Percentiles rank a stretch among this genome's conserved stretches.
Evolutionary conservation across 768 basidiomycete genomes (phyloP).

Genomic region (Tylopilus sp.): DNA sequence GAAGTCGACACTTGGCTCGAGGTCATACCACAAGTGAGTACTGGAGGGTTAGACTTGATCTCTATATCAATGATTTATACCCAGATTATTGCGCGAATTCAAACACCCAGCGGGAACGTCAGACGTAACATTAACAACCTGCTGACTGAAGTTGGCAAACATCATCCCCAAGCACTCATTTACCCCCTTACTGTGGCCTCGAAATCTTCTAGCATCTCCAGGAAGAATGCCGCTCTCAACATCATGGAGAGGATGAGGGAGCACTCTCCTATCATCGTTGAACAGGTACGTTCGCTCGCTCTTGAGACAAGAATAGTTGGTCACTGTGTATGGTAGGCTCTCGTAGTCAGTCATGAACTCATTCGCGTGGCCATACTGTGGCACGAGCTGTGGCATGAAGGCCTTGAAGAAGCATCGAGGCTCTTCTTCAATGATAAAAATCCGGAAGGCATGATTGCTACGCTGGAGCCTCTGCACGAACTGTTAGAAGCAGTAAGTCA

Average conservation of each 20-base stretch:
- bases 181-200: conserved; percentile 96
- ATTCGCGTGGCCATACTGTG: conserved; percentile 97
- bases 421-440: conserved; percentile 97
- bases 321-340: conserved; percentile 46
- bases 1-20: conserved; percentile 98
- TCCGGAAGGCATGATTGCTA: conserved; percentile 94
- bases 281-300: conserved; percentile 54
- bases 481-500: conserved; percentile 77
- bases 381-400: conserved; percentile 99
- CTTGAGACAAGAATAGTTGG: not conserved
- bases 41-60: not conserved
- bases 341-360: conserved; percentile 87
- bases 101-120: conserved; percentile 86
- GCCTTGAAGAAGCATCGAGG: conserved; percentile 94
- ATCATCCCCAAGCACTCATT: conserved; percentile 95
- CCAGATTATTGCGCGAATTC: conserved; percentile 97
- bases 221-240: conserved; percentile 75
- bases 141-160: conserved; percentile 88
- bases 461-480: conserved; percentile 88
- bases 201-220: conserved; percentile 83
- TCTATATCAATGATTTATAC: not conserved
- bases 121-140: conserved; percentile 86
- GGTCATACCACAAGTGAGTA: conserved; percentile 89
- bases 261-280: conserved; percentile 82
- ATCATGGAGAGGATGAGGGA: conserved; percentile 95